Evolutionary conservation across 1,284 basidiomycete species (phyloP), one percentile per base, ranked within the genome.

Genomic region (Ustilago sp.): DNA sequence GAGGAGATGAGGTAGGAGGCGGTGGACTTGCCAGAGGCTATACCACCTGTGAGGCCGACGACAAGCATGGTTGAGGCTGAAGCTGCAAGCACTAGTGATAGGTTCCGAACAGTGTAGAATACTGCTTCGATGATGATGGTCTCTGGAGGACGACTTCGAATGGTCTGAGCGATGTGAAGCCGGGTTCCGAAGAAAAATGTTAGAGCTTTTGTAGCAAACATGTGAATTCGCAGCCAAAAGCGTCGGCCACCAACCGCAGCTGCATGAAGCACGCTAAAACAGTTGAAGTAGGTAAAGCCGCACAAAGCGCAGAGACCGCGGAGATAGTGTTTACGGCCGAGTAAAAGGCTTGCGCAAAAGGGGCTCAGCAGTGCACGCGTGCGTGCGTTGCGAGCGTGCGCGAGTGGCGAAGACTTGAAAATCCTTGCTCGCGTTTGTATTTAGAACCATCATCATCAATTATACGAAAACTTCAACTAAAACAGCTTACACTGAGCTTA

Each of bases 1-100:
- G 89, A 87, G 70, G 89, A 89, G 52, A 98, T 88, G 45, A 95
- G 88, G 7, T 88, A 87, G 0, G 95, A 94, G 32, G 95, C 95
- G 17, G 94, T 94, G 4, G 94, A 97, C 65, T 81, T 72, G 81
- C 95, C 95, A 0, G 95, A 96, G 38, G 94, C 94, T 71, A 99
- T 98, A 2, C 96, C 94, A 28, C 97, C 97, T 15, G 96, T 98
- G 45, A 99, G 90, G 52, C 96, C 96, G 73, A 98, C 91, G 71
- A 98, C 95, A 31, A 76, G 52, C 74, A 76, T 76, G 23, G 2
- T 51, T 12, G 23, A 17, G 48, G 7, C 11, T 19, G 4, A 45
- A 19, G 43, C 11, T 4, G 11, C 8, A 19, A 15, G 8, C 19
- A 31, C 8, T 17, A 31, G 15, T 4, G 31, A 3, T 12, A 17